Evolutionary conservation across 768 basidiomycete genomes (phyloP).

Genomic region (Daedaleopsis sinensis): DNA sequence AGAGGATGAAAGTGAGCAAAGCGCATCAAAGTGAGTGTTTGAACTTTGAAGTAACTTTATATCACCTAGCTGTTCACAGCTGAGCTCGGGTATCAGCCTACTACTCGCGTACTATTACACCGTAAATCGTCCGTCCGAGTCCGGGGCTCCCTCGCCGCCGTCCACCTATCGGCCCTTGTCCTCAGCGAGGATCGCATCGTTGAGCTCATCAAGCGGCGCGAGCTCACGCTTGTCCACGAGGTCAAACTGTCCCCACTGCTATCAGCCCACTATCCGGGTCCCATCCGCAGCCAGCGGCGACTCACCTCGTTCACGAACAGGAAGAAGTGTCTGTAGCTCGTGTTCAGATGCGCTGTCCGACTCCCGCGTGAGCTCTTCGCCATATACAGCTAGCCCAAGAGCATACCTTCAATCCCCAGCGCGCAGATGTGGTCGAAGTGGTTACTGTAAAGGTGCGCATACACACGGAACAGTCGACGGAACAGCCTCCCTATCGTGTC

Average conservation of each 20-base stretch:
- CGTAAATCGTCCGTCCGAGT: background rate
- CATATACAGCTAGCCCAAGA: background rate
- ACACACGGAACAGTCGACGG: constrained; percentile 92
- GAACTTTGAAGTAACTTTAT: too few species aligned
- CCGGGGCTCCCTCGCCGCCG: background rate
- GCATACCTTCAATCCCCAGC: constrained; percentile 91
- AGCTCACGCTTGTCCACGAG: constrained; percentile 97
- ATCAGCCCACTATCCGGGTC: constrained; percentile 16
- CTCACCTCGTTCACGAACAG: constrained; percentile 93
- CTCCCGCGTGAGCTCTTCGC: background rate
- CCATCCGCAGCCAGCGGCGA: background rate
- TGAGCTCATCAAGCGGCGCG: constrained; percentile 92
- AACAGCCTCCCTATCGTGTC: constrained; percentile 92
- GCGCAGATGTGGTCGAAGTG: constrained; percentile 99
- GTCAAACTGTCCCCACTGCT: constrained; percentile 62
- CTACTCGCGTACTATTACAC: too few species aligned
- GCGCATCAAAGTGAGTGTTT: too few species aligned
- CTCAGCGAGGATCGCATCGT: constrained; percentile 81
- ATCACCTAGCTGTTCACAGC: too few species aligned
- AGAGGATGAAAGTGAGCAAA: too few species aligned
- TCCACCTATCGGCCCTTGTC: constrained; percentile 41
- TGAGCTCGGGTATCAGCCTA: background rate
- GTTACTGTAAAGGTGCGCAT: constrained; percentile 98
- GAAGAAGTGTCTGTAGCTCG: constrained; percentile 98
- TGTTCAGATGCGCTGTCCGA: constrained; percentile 88